Evolutionary conservation across 257 asterid genomes (phyloP), one percentile per base, ranked within the genome.

Genomic region (Voacanga thouarsii): DNA sequence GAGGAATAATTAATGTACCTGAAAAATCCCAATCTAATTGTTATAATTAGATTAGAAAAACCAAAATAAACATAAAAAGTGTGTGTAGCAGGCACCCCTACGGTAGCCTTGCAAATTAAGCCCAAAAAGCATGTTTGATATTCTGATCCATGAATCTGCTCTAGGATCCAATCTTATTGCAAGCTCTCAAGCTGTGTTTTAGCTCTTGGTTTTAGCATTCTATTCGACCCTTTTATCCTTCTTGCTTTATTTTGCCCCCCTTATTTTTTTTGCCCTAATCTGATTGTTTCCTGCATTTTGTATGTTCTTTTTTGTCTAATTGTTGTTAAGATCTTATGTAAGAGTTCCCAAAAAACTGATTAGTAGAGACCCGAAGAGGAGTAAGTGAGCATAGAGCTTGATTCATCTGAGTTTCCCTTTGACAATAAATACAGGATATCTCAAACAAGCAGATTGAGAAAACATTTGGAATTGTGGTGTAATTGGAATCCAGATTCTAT

Each of bases 271-370:
- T 7, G 37, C 79, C 7, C 72, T 80, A 44, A 15, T 75, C 55
- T 28, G 51, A 28, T 64, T 71, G 21, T 81, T 63, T 41, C 84
- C 78, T 61, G 63, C 51, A 24, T 59, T 53, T 21, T 76, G 69
- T 21, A 8, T 72, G n/a, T 71, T 61, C 71, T 24, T 72, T 26
- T 69, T 69, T 28, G 55, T 23, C 39, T 49, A 71, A 7, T 5
- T 71, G 12, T 47, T 80, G 55, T 73, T 12, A 66, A 64, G 63
- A 6, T 24, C 50, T 18, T 76, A 12, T 76, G 37, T 24, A 53
- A 63, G 37, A 39, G 15, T 49, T 18, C 16, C 11, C 8, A 23
- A 60, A 19, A 41, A 45, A 60, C 16, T 53, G n/a, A 41, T 50
- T 12, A 30, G 6, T 53, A 56, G 26, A 64, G 37, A 18, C 4